phyloP scores from a whole-genome alignment of 2,329 filamentous ascomycete genomes.

The Chrysosporium queenslandicum region DNA sequence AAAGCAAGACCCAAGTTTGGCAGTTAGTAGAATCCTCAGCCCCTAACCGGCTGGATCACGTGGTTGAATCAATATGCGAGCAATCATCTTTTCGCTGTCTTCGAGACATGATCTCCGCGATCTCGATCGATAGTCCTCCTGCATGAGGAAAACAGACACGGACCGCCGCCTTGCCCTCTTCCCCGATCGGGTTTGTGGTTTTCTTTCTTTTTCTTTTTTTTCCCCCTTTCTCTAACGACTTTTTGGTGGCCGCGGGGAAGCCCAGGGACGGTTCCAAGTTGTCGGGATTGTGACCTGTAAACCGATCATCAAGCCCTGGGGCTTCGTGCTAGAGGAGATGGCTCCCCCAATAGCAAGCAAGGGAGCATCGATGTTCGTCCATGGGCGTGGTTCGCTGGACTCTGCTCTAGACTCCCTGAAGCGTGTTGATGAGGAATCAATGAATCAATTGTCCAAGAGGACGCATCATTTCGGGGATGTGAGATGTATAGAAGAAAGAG shows the following conservation, averaged over 20 bases:
- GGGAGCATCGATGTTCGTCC: no score
- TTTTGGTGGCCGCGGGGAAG: not conserved
- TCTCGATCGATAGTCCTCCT: not conserved
- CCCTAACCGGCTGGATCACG: not conserved
- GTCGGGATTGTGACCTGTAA: not conserved
- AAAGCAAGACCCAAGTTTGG: no score
- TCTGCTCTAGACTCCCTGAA: not conserved
- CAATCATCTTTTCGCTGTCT: not conserved
- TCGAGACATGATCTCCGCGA: not conserved
- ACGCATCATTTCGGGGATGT: no score
- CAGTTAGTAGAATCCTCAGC: not conserved
- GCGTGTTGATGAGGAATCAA: not conserved
- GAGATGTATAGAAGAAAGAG: no score
- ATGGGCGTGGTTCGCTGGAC: no score
- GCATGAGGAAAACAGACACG: no score
- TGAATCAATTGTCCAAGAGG: not conserved
- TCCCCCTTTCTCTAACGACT: no score
- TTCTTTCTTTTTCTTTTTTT: no score
- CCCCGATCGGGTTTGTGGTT: no score
- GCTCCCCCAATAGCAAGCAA: no score
- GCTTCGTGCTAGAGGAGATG: no score
- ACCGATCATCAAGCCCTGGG: not conserved
- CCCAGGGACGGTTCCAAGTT: not conserved
- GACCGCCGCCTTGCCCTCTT: no score
- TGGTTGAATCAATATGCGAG: not conserved